Conservation (phyloP, 129 eudicot species). For the Glebionis coronaria region DNA sequence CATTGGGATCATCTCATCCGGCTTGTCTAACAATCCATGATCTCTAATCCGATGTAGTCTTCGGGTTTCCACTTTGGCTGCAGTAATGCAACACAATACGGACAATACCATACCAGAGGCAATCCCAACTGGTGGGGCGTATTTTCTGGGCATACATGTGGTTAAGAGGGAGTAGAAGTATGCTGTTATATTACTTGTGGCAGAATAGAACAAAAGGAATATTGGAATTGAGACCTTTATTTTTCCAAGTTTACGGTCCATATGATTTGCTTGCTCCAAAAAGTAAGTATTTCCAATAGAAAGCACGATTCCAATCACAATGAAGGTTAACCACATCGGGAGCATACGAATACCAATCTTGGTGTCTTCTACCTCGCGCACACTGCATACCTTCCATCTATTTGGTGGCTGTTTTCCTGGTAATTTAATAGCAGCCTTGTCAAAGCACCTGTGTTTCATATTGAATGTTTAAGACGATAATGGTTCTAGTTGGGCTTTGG, state of each 20-base stretch:
- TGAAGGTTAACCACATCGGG: conserved; percentile 66
- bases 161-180: conserved; percentile 21
- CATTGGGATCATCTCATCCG: conserved; percentile 53
- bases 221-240: conserved; percentile 32
- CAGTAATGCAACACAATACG: conserved; percentile 54
- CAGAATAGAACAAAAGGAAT: conserved; percentile 15
- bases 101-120: conserved; percentile 41
- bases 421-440: conserved; percentile 58
- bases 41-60: conserved; percentile 33
- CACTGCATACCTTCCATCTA: conserved; percentile 58
- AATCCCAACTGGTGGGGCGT: conserved; percentile 36
- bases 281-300: conserved; percentile 59
- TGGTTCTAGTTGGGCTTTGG: neutral
- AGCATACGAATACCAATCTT: conserved; percentile 54
- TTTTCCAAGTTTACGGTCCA: conserved; percentile 30
- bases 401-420: conserved; percentile 27
- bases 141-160: neutral
- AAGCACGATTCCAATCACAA: conserved; percentile 46
- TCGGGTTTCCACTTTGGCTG: conserved; percentile 51
- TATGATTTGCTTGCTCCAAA: conserved; percentile 24
- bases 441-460: conserved; percentile 42
- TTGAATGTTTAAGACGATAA: neutral
- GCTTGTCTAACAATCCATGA: conserved; percentile 50
- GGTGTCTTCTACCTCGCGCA: conserved; percentile 61
- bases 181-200: conserved; percentile 8